Conservation (phyloP, 202 grass and related monocot genomes). For the Setaria viridis region DNA sequence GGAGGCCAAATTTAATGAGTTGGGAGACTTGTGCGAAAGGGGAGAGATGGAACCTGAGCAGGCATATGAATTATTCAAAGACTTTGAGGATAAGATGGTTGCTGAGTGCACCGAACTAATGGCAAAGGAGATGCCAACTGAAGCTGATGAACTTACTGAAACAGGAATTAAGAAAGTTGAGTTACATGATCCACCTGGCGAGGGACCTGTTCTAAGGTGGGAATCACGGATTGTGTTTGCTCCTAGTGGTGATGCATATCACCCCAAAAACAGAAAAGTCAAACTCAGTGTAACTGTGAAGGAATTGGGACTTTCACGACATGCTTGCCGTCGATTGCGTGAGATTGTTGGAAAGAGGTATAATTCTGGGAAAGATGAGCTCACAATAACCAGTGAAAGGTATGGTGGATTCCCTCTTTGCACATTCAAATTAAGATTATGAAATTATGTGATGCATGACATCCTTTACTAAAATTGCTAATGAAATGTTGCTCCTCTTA, state of each 20-base stretch:
- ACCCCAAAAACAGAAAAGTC: conserved; percentile 95
- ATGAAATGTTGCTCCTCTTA: conserved; percentile 1
- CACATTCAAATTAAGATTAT: not conserved
- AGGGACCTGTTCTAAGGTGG: conserved; percentile 90
- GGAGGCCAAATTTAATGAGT: conserved; percentile 77
- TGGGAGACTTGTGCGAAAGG: conserved; percentile 81
- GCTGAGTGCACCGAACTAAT: conserved; percentile 64
- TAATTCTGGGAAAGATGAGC: conserved; percentile 86
- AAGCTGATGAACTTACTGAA: conserved; percentile 44
- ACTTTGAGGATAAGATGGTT: conserved; percentile 89
- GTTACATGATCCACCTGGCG: conserved; percentile 84
- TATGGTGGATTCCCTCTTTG: conserved; percentile 48
- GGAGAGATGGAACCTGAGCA: conserved; percentile 83
- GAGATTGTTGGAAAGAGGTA: conserved; percentile 91
- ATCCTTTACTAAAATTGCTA: conserved; percentile 4
- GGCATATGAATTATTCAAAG: conserved; percentile 89
- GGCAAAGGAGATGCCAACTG: conserved; percentile 56
- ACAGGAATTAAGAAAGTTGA: conserved; percentile 52
- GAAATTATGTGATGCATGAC: not conserved
- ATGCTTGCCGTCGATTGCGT: conserved; percentile 77
- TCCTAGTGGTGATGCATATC: conserved; percentile 85
- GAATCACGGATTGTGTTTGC: conserved; percentile 87
- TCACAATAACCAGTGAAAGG: conserved; percentile 93
- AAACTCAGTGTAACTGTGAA: conserved; percentile 91
- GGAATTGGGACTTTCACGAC: conserved; percentile 80